A percentile compares a stretch with the other conserved stretches of the same genome.
Evolutionary conservation across 2,329 filamentous ascomycete genomes (phyloP).

Genomic region (Xylogone sp.): DNA sequence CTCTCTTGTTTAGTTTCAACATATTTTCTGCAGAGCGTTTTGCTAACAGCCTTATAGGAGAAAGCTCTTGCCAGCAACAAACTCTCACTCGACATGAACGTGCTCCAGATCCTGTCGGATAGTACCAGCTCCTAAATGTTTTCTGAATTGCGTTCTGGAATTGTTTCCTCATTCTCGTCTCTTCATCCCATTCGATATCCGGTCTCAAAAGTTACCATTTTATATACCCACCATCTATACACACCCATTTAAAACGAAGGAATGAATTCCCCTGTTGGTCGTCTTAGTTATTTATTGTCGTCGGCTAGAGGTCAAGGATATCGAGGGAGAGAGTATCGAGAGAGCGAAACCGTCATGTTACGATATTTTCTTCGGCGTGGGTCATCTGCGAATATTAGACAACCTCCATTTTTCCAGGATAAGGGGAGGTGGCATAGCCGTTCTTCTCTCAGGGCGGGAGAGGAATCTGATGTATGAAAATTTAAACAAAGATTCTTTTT

Average conservation of each 20-base stretch:
- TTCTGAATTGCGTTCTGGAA: neutral
- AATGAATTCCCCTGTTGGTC: conserved; percentile 1
- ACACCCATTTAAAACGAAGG: neutral
- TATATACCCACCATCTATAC: neutral
- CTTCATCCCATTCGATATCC: neutral
- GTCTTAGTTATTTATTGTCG: conserved; percentile 4
- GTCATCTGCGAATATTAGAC: neutral
- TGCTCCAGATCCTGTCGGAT: conserved; percentile 28
- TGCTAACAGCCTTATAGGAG: conserved; percentile 21
- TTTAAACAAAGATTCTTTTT: neutral
- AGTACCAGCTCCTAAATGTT: neutral
- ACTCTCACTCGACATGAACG: conserved; percentile 42
- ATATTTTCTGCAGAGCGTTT: neutral
- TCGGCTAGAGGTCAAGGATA: neutral
- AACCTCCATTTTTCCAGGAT: neutral
- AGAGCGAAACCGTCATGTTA: neutral
- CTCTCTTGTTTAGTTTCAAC: neutral
- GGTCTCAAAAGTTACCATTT: neutral
- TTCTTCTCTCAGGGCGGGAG: neutral
- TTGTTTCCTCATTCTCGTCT: neutral
- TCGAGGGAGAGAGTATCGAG: neutral
- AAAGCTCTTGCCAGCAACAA: conserved; percentile 43
- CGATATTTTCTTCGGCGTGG: neutral
- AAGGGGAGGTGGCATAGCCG: neutral
- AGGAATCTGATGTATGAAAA: neutral